Base-by-base conservation (phyloP, 495 filamentous ascomycete species). In the Lineolata rhizophorae region DNA sequence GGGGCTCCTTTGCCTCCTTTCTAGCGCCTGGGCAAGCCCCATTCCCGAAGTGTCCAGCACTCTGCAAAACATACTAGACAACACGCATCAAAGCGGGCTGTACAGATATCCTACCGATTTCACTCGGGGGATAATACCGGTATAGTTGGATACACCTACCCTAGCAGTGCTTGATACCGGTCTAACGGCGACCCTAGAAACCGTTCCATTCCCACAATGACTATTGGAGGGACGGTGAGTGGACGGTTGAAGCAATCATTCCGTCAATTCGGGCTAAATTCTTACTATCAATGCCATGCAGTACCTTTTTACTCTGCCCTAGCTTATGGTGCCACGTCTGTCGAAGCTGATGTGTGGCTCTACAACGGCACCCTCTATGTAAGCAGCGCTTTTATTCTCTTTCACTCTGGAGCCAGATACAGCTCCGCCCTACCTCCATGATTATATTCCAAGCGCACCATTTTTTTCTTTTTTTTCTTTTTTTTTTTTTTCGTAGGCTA, bases 161-260 rank as follows among this genome's bases (percentile, higher is more conserved):
- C 16, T 28, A 19, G n/a, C 1, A 19, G 5, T 5, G 9, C 30
- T 19, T 32, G 34, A 16, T 28, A 15, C n/a, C n/a, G n/a, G n/a
- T n/a, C n/a, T n/a, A n/a, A n/a, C n/a, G n/a, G n/a, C n/a, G 19
- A 17, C 28, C 20, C 6, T 25, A 50, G 48, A 55, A 55, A 48
- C 30, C 46, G 3, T 41, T 55, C 18, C 50, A 53, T 31, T 43
- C 40, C 21, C 51, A 56, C 39, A 53, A 55, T 31, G 51, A 55
- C 38, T 56, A 57, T 36, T 57, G 53, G 53, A 42, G 53, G 15
- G 50, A 51, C 27, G n/a, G n/a, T n/a, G n/a, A n/a, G n/a, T n/a
- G n/a, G n/a, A n/a, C n/a, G n/a, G n/a, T n/a, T n/a, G n/a, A n/a
- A n/a, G n/a, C n/a, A n/a, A n/a, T n/a, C n/a, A n/a, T n/a, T n/a